A percentile compares a stretch with the other conserved stretches of the same genome.
Conservation (phyloP, 345 rosid species). For the Sisymbrium altissimum region DNA sequence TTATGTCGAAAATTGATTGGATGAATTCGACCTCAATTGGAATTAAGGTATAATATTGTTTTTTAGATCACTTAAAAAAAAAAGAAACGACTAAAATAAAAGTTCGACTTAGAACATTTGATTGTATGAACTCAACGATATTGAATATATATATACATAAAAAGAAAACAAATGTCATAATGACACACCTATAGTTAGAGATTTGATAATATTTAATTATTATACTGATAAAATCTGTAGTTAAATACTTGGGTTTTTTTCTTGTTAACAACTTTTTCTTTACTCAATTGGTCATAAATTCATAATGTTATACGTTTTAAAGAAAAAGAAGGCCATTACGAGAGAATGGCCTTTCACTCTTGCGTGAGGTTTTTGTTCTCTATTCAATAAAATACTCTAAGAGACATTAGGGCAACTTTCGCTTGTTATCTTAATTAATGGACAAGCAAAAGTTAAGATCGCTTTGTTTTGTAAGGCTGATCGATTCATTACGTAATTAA, state of each 20-base stretch:
- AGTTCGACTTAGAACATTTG: not conserved
- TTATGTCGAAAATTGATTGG: not conserved
- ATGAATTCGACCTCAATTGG: not conserved
- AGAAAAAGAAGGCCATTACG: not conserved
- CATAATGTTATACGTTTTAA: not conserved
- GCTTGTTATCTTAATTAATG: conserved; percentile 18
- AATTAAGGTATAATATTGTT: too few relatives aligned
- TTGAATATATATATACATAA: too few relatives aligned
- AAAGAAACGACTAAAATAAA: not conserved
- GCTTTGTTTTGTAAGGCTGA: conserved; percentile 27
- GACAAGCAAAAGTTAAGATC: conserved; percentile 20
- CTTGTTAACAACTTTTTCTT: not conserved
- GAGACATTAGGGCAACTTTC: conserved; percentile 16
- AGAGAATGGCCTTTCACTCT: conserved; percentile 29
- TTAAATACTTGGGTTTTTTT: not conserved
- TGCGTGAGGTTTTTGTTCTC: conserved; percentile 33
- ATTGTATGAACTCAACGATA: too few relatives aligned
- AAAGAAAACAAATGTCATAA: not conserved
- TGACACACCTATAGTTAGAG: not conserved
- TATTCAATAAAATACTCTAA: conserved; percentile 8
- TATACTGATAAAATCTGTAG: not conserved
- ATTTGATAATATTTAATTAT: not conserved
- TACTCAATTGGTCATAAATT: not conserved
- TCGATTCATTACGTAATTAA: conserved; percentile 19
- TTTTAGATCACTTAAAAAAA: not conserved